Conservation (phyloP, 768 basidiomycete genomes). For the Pleurotus platypus region DNA sequence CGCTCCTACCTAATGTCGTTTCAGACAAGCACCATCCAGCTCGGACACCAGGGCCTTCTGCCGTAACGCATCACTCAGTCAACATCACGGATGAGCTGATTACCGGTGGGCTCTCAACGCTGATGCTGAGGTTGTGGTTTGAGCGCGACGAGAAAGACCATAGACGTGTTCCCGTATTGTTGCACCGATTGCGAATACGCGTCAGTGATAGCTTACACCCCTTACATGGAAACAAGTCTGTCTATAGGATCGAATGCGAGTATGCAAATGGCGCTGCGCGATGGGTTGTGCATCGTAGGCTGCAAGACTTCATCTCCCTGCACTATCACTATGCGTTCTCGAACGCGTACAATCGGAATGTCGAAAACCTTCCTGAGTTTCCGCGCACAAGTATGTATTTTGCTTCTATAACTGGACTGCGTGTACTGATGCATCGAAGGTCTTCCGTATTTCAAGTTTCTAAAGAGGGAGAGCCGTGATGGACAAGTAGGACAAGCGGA, state of each 20-base stretch:
- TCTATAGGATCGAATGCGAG: conserved; percentile 92
- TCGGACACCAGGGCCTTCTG: conserved; percentile 38
- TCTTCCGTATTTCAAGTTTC: conserved; percentile 88
- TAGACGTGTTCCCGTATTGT: conserved; percentile 72
- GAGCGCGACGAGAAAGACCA: conserved; percentile 85
- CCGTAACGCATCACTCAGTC: conserved; percentile 49
- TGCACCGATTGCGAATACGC: conserved; percentile 79
- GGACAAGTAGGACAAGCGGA: conserved; percentile 59
- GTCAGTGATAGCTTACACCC: conserved; percentile 86
- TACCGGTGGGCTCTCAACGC: conserved; percentile 70
- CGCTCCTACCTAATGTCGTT: conserved; percentile 57
- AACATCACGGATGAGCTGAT: conserved; percentile 84
- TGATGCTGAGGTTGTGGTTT: conserved; percentile 81
- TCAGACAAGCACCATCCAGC: conserved; percentile 23
- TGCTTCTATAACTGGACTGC: background rate
- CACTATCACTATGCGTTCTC: conserved; percentile 88
- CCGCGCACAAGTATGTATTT: conserved; percentile 65
- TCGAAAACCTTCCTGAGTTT: conserved; percentile 86
- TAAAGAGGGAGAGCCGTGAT: conserved; percentile 59
- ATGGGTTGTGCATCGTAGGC: conserved; percentile 95
- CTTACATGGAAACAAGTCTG: conserved; percentile 67
- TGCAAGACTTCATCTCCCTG: conserved; percentile 87
- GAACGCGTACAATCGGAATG: conserved; percentile 71
- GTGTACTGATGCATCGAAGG: conserved; percentile 34
- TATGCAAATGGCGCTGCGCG: conserved; percentile 90